A percentile compares a stretch with the other conserved stretches of the same genome.
phyloP scores from a whole-genome alignment of 148 eudicot genomes.

The Rhododendron ferrugineum region DNA sequence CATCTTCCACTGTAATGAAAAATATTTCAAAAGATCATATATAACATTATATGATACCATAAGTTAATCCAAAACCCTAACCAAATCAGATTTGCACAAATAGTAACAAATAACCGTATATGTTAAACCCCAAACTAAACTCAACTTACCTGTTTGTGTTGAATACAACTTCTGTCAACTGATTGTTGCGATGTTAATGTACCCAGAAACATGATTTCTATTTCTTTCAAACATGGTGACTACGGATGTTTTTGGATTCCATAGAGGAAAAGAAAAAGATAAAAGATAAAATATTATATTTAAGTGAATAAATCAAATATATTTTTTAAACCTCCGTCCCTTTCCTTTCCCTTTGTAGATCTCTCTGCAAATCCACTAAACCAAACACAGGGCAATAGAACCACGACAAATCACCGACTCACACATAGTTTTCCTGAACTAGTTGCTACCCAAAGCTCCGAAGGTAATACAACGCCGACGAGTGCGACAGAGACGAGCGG shows the following conservation, averaged over 20 bases:
- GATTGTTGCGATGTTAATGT: neutral
- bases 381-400: neutral
- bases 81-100: too few relatives aligned
- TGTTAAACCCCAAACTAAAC: too few relatives aligned
- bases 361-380: neutral
- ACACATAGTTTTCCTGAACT: neutral
- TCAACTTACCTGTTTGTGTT: too few relatives aligned
- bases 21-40: too few relatives aligned
- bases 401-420: neutral
- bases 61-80: too few relatives aligned
- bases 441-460: neutral
- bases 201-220: neutral
- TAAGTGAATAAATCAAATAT: neutral
- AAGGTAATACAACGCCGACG: too few relatives aligned
- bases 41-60: too few relatives aligned
- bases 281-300: neutral
- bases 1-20: too few relatives aligned
- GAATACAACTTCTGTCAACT: neutral
- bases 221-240: neutral
- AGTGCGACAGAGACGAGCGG: too few relatives aligned
- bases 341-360: neutral
- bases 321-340: neutral
- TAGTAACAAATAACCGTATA: too few relatives aligned
- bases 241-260: neutral
- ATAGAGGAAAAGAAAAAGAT: neutral